Conservation (phyloP, 768 basidiomycete species). For the Flagelloscypha sp. region DNA sequence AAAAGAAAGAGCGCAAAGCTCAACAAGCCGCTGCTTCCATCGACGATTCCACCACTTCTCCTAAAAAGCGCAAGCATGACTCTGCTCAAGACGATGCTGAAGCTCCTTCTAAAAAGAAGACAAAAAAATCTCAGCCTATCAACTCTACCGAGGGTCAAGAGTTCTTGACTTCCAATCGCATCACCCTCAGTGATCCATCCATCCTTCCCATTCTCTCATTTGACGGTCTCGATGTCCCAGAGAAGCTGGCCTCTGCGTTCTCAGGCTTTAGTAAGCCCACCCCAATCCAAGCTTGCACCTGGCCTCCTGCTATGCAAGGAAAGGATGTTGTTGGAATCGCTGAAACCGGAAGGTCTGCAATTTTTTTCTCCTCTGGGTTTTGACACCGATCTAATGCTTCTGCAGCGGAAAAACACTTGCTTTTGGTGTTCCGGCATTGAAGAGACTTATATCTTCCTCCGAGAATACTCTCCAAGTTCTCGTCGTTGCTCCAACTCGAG, state of each 20-base stretch:
- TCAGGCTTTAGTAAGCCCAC: constrained; percentile 77
- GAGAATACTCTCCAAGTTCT: constrained; percentile 49
- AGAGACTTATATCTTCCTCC: constrained; percentile 42
- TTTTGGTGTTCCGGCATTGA: constrained; percentile 87
- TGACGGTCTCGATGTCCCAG: constrained; percentile 59
- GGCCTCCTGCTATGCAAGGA: constrained; percentile 79
- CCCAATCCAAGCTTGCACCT: constrained; percentile 92
- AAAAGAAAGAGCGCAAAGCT: too few species aligned
- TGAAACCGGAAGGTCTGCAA: constrained; percentile 76
- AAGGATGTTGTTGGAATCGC: constrained; percentile 93
- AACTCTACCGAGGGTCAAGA: too few species aligned
- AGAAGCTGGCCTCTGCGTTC: constrained; percentile 54
- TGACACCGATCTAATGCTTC: constrained; percentile 5
- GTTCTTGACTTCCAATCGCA: too few species aligned
- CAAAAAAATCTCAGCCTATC: too few species aligned
- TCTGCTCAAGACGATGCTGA: too few species aligned
- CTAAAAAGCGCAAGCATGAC: too few species aligned
- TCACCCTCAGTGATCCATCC: too few species aligned
- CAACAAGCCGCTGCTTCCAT: too few species aligned
- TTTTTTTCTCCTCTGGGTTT: constrained; percentile 1
- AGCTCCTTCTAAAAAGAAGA: too few species aligned
- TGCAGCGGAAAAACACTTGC: constrained; percentile 89
- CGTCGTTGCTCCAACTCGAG: constrained; percentile 90
- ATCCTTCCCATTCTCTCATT: constrained; percentile 81
- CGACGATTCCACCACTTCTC: too few species aligned